These are phyloP conservation scores for Middelhovenomyces tepae DNA, from an alignment of 805 yeast species.

Conservation along the genomic window DNA sequence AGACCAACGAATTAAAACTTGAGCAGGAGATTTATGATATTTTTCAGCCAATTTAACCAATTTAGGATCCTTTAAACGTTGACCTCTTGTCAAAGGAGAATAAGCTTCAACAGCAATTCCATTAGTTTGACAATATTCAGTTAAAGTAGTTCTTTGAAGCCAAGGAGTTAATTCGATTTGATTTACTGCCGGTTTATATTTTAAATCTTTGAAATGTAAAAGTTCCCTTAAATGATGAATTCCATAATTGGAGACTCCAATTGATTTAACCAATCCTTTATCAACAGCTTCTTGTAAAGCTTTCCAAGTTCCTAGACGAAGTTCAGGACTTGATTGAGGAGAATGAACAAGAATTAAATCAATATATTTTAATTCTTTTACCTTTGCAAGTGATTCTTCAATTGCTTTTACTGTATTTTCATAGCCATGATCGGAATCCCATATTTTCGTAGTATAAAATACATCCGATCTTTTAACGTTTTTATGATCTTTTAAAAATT, in stretches of 20 bases:
- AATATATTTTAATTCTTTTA: conserved; percentile 44
- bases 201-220: conserved; percentile 36
- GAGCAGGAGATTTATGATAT: conserved; percentile 36
- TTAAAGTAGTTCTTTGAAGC: conserved; percentile 58
- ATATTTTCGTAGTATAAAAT: conserved; percentile 57
- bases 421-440: conserved; percentile 56
- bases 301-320: conserved; percentile 41
- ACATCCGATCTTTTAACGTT: conserved; percentile 39
- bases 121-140: conserved; percentile 47
- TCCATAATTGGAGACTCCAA: conserved; percentile 63
- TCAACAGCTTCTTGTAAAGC: conserved; percentile 50
- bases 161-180: conserved; percentile 83
- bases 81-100: conserved; percentile 70
- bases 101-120: conserved; percentile 63
- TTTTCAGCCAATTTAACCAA: conserved; percentile 31
- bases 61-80: conserved; percentile 32
- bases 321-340: conserved; percentile 24
- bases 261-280: conserved; percentile 39
- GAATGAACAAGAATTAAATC: conserved; percentile 63
- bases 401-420: conserved; percentile 36
- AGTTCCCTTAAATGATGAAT: conserved; percentile 48
- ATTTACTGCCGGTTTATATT: conserved; percentile 56
- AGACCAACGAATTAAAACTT: conserved; percentile 41
- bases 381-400: conserved; percentile 42
- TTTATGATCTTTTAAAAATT: conserved; percentile 38